A percentile compares a stretch with the other conserved stretches of the same genome.
These are phyloP conservation scores for Fusarium udum DNA, from an alignment of 2,329 filamentous ascomycete species.

Conservation along the genomic window DNA sequence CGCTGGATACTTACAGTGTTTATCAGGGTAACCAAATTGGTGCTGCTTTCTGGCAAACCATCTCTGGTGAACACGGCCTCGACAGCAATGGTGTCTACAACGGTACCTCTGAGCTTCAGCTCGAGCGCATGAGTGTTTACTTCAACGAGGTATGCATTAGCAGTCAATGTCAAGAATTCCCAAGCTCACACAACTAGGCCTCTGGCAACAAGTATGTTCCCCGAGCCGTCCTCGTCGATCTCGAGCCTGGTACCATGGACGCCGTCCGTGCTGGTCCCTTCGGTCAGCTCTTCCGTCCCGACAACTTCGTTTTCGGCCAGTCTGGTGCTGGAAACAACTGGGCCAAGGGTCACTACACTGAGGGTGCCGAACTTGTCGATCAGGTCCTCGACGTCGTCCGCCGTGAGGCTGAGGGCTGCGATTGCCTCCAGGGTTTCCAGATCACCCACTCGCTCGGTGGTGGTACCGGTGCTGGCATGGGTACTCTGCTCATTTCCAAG, in stretches of 20 bases:
- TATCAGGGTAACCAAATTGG: slow-evolving; percentile 98
- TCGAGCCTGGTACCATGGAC: slow-evolving; percentile 99
- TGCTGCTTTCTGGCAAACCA: slow-evolving; percentile 98
- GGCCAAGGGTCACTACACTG: slow-evolving; percentile 99
- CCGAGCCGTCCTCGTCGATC: slow-evolving; percentile 98
- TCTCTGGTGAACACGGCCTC: slow-evolving; percentile 93
- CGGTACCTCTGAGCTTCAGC: slow-evolving; percentile 97
- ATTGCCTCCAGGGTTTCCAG: slow-evolving; percentile 99
- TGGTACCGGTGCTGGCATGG: slow-evolving; percentile 99
- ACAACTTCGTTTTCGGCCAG: slow-evolving; percentile 99
- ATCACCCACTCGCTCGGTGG: slow-evolving; percentile 99
- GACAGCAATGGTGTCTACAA: slow-evolving; percentile 99
- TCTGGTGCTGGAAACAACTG: slow-evolving; percentile 99
- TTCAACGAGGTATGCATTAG: slow-evolving; percentile 75
- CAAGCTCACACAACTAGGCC: slow-evolving; percentile 65
- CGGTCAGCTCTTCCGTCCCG: slow-evolving; percentile 98
- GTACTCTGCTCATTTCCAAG: slow-evolving; percentile 99
- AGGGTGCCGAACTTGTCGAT: slow-evolving; percentile 99
- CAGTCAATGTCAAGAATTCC: neutral
- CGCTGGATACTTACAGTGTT: slow-evolving; percentile 49
- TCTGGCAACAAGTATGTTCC: slow-evolving; percentile 99
- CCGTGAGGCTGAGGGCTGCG: slow-evolving; percentile 97
- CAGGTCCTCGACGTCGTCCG: slow-evolving; percentile 98
- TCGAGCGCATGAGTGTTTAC: slow-evolving; percentile 99
- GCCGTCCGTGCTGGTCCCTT: slow-evolving; percentile 98